Base-by-base conservation (phyloP, 2,329 filamentous ascomycete genomes). In the Aotearoamyces nothofagi region DNA sequence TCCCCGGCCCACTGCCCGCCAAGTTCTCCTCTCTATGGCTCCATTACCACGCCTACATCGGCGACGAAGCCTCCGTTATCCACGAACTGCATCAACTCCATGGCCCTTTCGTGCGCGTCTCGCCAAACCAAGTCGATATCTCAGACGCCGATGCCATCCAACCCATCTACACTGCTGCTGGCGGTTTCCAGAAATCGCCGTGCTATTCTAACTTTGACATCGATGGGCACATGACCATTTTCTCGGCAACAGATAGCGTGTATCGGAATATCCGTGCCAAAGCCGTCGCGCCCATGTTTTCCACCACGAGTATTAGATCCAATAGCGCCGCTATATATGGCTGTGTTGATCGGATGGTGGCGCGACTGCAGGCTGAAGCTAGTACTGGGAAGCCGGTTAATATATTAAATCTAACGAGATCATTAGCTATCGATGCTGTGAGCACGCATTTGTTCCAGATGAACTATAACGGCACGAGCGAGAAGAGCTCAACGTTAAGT, bases 121-220 rank as follows among this genome's bases (percentile, higher is more conserved):
- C 44, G 2, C 52, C 50, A 0, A 44, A 49, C 9, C 46, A 53
- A 34, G 39, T 56, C 7, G 42, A 46, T 31, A 53, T 56, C 38
- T 40, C 39, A 26, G 39, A 47, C 22, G 36, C 40, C 2, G 39
- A 46, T 25, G 49, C 52, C 6, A 35, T 47, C 12, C 46, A 54
- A 0, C 48, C 58, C 2, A 65, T 71, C 17, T 71, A 72, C 41
- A 42, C 58, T 9, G 48, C 54, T 3, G 57, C 51, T 20, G 64
- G 66, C 3, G 66, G 66, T 1, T 69, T 71, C 30, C 43, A 47
- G 1, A 71, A 72, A 41, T 54, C 61, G 1, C 38, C 44, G 1
- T 60, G 54, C 33, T 71, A 71, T 41, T 44, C 46, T 1, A 71
- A 70, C 36, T 70, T 70, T 38, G 61, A 69, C 33, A 63, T 69